Conservation (phyloP, 129 eudicot species). For the Dittrichia graveolens region DNA sequence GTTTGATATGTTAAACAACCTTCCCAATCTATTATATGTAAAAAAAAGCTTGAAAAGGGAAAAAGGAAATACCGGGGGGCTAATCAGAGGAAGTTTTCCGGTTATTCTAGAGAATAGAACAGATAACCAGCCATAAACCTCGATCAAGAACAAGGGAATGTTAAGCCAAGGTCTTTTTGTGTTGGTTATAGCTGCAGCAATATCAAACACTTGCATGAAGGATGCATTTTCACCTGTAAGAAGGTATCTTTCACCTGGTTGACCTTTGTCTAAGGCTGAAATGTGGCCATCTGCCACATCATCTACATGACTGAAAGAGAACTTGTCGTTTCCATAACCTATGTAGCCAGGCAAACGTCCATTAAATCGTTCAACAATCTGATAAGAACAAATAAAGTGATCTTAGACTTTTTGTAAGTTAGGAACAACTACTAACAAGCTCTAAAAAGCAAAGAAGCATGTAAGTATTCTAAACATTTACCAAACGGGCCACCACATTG, state of each 20-base stretch:
- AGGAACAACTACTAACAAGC: not conserved
- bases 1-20: not conserved
- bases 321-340: slow-evolving; percentile 63
- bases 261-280: slow-evolving; percentile 70
- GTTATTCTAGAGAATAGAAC: slow-evolving; percentile 68
- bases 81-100: slow-evolving; percentile 73
- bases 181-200: slow-evolving; percentile 64
- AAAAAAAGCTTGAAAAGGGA: not conserved
- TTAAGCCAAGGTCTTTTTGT: slow-evolving; percentile 62
- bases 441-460: not conserved
- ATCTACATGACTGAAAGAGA: slow-evolving; percentile 86
- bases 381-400: slow-evolving; percentile 22
- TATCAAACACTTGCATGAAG: slow-evolving; percentile 72
- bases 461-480: slow-evolving; percentile 24
- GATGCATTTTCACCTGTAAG: slow-evolving; percentile 97
- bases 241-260: slow-evolving; percentile 80
- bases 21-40: not conserved
- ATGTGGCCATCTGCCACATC: slow-evolving; percentile 92
- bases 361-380: slow-evolving; percentile 84
- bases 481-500: slow-evolving; percentile 74
- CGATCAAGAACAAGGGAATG: slow-evolving; percentile 62
- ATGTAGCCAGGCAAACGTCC: slow-evolving; percentile 83
- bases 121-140: slow-evolving; percentile 76
- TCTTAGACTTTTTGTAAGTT: slow-evolving; percentile 13
- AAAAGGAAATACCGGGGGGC: slow-evolving; percentile 77